A percentile compares a stretch with the other conserved stretches of the same genome.
These are phyloP conservation scores for Sporothrix mexicana DNA, from an alignment of 2,329 filamentous ascomycete species.

Conservation along the genomic window DNA sequence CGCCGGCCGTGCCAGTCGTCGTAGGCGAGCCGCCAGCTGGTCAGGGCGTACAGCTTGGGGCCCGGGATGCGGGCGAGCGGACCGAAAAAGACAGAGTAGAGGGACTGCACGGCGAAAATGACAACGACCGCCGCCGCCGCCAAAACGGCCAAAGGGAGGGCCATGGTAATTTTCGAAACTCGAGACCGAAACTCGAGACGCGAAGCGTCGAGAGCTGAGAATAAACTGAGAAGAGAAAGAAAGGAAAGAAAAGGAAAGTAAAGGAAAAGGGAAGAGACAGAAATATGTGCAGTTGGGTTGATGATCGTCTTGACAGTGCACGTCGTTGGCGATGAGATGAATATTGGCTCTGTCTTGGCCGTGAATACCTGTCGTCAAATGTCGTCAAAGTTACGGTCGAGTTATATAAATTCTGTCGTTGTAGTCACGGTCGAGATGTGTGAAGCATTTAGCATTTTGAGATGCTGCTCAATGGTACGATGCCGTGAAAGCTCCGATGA, in stretches of 20 bases:
- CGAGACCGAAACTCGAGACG: no score
- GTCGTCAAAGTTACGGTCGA: not conserved
- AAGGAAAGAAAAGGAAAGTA: no score
- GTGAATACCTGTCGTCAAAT: not conserved
- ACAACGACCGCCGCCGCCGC: not conserved
- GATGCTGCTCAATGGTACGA: not conserved
- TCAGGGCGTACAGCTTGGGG: conserved; percentile 49
- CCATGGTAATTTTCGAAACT: no score
- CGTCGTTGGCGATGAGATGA: not conserved
- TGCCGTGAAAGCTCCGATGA: not conserved
- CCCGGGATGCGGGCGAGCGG: conserved; percentile 44
- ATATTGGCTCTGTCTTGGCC: not conserved
- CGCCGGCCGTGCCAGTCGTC: conserved; percentile 53
- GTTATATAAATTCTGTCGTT: not conserved
- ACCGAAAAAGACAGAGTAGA: conserved; percentile 6
- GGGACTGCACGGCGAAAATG: not conserved
- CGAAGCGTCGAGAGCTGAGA: no score
- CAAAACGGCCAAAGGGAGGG: not conserved
- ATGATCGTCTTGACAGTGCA: not conserved
- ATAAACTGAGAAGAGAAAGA: no score
- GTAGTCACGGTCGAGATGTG: not conserved
- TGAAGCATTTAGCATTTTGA: not conserved
- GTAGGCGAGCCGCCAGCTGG: conserved; percentile 53
- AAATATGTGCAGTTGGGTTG: not conserved
- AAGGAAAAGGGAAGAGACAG: no score